Evolutionary conservation across 306 rosid species (phyloP).

Genomic region (Mucuna pruriens): DNA sequence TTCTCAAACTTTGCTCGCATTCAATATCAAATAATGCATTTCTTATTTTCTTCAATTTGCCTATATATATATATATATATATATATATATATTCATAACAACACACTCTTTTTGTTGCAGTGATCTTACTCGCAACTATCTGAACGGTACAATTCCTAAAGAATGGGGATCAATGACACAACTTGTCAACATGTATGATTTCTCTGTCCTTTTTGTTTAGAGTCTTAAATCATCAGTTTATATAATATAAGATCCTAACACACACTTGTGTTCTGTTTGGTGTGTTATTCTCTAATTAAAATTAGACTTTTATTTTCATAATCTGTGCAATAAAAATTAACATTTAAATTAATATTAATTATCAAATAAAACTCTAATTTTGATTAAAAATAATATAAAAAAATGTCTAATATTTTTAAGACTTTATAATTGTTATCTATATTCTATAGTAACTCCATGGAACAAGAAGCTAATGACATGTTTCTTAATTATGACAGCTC

Average conservation of each 20-base stretch:
- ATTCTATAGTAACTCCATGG: neutral
- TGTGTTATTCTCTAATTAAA: too few species aligned
- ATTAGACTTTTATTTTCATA: neutral
- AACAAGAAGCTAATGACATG: conserved; percentile 7
- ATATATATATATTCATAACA: too few species aligned
- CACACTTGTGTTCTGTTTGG: too few species aligned
- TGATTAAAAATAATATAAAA: neutral
- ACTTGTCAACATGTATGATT: conserved; percentile 52
- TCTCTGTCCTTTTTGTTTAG: neutral
- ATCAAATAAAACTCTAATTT: neutral
- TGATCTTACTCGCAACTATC: conserved; percentile 63
- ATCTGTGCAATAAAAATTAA: neutral
- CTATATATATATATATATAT: too few species aligned
- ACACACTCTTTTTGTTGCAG: conserved; percentile 34
- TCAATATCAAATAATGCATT: neutral
- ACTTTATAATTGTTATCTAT: neutral
- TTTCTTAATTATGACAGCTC: conserved; percentile 49
- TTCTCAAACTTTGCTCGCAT: neutral
- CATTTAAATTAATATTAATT: neutral
- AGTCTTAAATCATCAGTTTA: neutral
- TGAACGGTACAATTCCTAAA: conserved; percentile 64
- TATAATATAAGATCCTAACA: neutral
- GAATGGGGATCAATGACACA: conserved; percentile 65
- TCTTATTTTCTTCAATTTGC: neutral
- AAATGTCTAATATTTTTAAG: neutral